Percentiles rank a stretch among this genome's conserved stretches.
These are phyloP conservation scores for Bacidia gigantensis DNA, from an alignment of 495 filamentous ascomycete genomes.

Conservation along the genomic window DNA sequence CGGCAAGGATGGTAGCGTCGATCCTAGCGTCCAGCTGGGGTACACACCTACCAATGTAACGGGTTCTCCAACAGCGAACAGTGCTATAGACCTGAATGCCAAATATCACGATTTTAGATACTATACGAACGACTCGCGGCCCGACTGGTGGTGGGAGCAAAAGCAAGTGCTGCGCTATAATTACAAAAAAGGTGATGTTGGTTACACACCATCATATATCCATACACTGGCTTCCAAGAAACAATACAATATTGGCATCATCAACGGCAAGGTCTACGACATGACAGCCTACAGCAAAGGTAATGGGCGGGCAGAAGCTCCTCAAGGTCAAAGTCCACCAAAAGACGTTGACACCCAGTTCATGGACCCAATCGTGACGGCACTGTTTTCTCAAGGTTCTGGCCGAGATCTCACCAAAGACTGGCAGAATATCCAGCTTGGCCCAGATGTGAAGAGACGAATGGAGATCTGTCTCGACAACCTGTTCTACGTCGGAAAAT, in stretches of 20 bases:
- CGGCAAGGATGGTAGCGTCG: constrained; percentile 51
- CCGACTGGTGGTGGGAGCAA: constrained; percentile 84
- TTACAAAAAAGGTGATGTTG: constrained; percentile 81
- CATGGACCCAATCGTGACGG: constrained; percentile 62
- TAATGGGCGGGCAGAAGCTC: constrained; percentile 49
- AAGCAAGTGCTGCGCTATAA: constrained; percentile 59
- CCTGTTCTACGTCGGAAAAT: constrained; percentile 84
- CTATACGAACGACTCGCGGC: constrained; percentile 65
- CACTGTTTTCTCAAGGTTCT: constrained; percentile 60
- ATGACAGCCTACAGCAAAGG: constrained; percentile 73
- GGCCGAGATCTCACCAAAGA: constrained; percentile 73
- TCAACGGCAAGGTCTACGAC: constrained; percentile 77
- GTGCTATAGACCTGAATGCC: constrained; percentile 53
- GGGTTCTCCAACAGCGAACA: constrained; percentile 47
- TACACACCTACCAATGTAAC: constrained; percentile 67
- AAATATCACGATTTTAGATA: constrained; percentile 88
- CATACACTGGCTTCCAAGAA: constrained; percentile 50
- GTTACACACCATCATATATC: constrained; percentile 70
- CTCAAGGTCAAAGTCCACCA: constrained; percentile 34
- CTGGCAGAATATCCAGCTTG: constrained; percentile 57
- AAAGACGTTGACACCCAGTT: constrained; percentile 53
- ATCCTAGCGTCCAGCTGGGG: constrained; percentile 62
- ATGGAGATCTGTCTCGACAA: constrained; percentile 88
- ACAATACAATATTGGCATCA: constrained; percentile 56
- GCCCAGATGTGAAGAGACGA: constrained; percentile 34